Conservation (phyloP, 2,329 filamentous ascomycete species). For the Hyphodiscus sp. region DNA sequence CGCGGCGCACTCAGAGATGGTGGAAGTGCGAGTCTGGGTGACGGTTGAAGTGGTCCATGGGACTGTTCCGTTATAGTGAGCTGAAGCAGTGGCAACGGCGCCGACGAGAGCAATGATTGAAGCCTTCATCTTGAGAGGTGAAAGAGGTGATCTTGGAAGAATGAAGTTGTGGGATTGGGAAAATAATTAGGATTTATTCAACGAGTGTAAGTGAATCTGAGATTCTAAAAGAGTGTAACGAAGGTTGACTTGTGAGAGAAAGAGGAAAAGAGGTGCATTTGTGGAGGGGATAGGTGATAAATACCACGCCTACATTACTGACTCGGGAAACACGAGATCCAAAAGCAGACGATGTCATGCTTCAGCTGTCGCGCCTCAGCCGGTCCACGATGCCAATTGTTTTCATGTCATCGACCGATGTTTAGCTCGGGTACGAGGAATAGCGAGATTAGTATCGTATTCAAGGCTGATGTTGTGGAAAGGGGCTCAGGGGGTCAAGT, state of each 20-base stretch:
- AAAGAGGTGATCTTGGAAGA: background rate
- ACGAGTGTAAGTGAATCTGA: background rate
- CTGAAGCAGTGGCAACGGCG: slow-evolving; percentile 7
- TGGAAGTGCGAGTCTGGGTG: slow-evolving; percentile 17
- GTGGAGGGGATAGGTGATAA: background rate
- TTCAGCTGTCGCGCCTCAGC: background rate
- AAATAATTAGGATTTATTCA: background rate
- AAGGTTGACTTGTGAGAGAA: background rate
- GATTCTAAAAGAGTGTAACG: background rate
- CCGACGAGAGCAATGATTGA: slow-evolving; percentile 13
- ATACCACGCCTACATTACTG: background rate
- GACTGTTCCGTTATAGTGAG: background rate
- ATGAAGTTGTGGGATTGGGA: background rate
- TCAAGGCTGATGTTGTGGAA: background rate
- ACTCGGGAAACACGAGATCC: background rate
- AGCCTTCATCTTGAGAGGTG: slow-evolving; percentile 14
- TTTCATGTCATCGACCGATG: background rate
- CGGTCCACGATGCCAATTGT: background rate
- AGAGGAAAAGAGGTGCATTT: background rate
- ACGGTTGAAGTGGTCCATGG: slow-evolving; percentile 31
- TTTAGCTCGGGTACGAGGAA: background rate
- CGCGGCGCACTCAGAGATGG: background rate
- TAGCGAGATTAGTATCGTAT: background rate
- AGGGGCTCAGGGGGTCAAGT: background rate
- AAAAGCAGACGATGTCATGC: background rate